Conservation (phyloP, 2,329 filamentous ascomycete species). For the Nemania sp. region DNA sequence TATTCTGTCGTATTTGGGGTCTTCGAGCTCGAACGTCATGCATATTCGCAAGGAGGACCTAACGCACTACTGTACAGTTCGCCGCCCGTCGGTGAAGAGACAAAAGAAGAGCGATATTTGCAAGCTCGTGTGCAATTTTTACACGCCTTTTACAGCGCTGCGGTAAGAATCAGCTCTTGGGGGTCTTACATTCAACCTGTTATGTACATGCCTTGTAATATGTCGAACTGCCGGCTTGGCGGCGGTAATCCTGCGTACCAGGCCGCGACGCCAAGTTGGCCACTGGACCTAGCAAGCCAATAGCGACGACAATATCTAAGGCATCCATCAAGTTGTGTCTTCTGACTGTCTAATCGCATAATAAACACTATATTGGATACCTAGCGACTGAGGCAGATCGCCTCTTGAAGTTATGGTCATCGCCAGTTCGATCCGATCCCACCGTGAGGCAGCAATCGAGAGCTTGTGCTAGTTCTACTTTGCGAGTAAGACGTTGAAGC, state of each 20-base stretch:
- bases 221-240: conserved; percentile 37
- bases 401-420: conserved; percentile 23
- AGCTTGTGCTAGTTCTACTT: conserved; percentile 22
- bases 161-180: conserved; percentile 20
- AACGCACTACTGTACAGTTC: conserved; percentile 17
- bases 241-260: conserved; percentile 29
- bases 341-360: conserved; percentile 20
- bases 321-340: conserved; percentile 25
- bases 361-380: conserved; percentile 29
- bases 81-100: conserved; percentile 15
- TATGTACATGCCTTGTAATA: conserved; percentile 29
- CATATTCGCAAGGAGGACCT: conserved; percentile 20
- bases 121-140: conserved; percentile 22
- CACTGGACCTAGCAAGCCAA: conserved; percentile 30
- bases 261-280: conserved; percentile 27
- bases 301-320: conserved; percentile 22
- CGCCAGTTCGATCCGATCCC: conserved; percentile 14
- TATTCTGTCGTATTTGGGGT: conserved; percentile 19
- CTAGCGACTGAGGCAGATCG: conserved; percentile 11
- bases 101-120: conserved; percentile 21
- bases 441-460: conserved; percentile 18
- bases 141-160: conserved; percentile 24
- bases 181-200: conserved; percentile 22
- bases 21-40: conserved; percentile 23
- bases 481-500: conserved; percentile 16